A percentile compares a stretch with the other conserved stretches of the same genome.
Conservation (phyloP, 192 early-diverging fungal genomes). For the Gigaspora rosea region DNA sequence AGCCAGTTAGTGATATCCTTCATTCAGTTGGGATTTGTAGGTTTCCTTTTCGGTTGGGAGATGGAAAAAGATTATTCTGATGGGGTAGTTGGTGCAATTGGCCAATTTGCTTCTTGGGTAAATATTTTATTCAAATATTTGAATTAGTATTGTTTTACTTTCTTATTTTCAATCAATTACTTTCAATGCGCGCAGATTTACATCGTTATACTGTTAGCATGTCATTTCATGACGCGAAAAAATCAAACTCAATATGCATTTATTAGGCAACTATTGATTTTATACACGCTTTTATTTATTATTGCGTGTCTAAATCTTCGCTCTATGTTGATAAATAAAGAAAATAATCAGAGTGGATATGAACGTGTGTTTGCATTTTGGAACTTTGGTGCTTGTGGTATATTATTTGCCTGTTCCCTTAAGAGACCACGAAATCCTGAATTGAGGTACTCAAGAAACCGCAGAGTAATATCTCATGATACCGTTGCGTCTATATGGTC, state of each 20-base stretch:
- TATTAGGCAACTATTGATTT: slow-evolving; percentile 17
- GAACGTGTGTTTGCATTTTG: slow-evolving; percentile 28
- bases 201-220: slow-evolving; percentile 28
- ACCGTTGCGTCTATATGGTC: slow-evolving; percentile 35
- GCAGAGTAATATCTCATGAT: slow-evolving; percentile 35
- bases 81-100: slow-evolving; percentile 31
- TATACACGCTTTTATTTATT: slow-evolving; percentile 22
- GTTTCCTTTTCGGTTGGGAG: slow-evolving; percentile 30
- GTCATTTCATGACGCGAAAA: slow-evolving; percentile 33
- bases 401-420: slow-evolving; percentile 27
- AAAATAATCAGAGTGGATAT: neutral
- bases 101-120: slow-evolving; percentile 35
- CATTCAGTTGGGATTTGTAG: slow-evolving; percentile 27
- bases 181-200: slow-evolving; percentile 29
- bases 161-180: neutral
- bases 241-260: slow-evolving; percentile 32
- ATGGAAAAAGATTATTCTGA: slow-evolving; percentile 31
- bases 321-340: slow-evolving; percentile 13
- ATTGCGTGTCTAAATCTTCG: slow-evolving; percentile 27
- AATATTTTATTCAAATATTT: slow-evolving; percentile 8
- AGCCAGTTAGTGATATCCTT: slow-evolving; percentile 31
- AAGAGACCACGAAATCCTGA: slow-evolving; percentile 30
- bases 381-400: slow-evolving; percentile 13
- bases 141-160: neutral
- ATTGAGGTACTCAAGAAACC: slow-evolving; percentile 18